These are phyloP conservation scores for Fereydounia khargensis DNA, from an alignment of 1,284 basidiomycete genomes.

Conservation along the genomic window DNA sequence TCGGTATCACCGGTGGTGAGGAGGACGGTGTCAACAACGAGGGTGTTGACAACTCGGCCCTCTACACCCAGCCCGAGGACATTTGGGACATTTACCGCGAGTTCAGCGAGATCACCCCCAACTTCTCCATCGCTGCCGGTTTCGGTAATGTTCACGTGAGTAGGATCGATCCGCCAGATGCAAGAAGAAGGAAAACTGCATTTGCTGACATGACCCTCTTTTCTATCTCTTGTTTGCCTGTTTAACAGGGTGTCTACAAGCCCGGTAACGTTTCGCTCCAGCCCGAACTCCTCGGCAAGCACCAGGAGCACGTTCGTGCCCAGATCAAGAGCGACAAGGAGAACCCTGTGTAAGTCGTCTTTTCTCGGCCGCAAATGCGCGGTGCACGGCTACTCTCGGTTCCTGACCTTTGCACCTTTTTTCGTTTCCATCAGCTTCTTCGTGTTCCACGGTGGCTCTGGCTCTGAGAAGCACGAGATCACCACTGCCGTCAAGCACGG, in stretches of 20 bases:
- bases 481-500: slow-evolving; percentile 84
- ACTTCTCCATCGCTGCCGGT: slow-evolving; percentile 95
- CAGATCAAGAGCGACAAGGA: slow-evolving; percentile 67
- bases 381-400: no score
- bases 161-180: neutral
- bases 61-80: slow-evolving; percentile 98
- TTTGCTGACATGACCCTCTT: no score
- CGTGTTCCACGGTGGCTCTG: slow-evolving; percentile 99
- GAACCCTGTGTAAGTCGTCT: slow-evolving; percentile 65
- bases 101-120: slow-evolving; percentile 79
- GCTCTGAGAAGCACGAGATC: slow-evolving; percentile 96
- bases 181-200: no score
- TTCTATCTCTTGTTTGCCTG: no score
- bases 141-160: slow-evolving; percentile 87
- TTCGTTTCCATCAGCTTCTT: slow-evolving; percentile 65
- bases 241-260: slow-evolving; percentile 54
- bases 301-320: slow-evolving; percentile 76
- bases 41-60: slow-evolving; percentile 82
- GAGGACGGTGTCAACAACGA: slow-evolving; percentile 84
- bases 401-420: neutral
- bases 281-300: slow-evolving; percentile 87
- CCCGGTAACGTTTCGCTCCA: slow-evolving; percentile 71
- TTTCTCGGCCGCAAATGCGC: neutral
- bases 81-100: slow-evolving; percentile 81
- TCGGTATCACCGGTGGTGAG: slow-evolving; percentile 99